These are phyloP conservation scores for Rhododendron henanense DNA, from an alignment of 148 eudicot genomes.

Conservation along the genomic window DNA sequence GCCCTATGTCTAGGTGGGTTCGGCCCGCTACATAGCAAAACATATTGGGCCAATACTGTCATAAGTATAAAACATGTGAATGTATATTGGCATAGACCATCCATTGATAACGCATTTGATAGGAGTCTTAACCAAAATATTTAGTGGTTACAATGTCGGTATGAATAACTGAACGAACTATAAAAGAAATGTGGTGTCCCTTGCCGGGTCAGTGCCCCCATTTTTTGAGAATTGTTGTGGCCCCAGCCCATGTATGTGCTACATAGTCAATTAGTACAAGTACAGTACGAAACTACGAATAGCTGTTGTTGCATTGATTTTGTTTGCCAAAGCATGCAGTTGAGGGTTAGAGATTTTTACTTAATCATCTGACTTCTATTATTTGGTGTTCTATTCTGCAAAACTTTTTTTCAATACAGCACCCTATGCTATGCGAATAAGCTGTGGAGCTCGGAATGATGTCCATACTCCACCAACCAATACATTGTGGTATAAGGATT, in stretches of 20 bases:
- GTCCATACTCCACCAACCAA: constrained; percentile 64
- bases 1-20: background rate
- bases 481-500: constrained; percentile 83
- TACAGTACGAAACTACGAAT: background rate
- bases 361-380: background rate
- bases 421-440: constrained; percentile 84
- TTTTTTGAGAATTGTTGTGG: background rate
- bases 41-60: background rate
- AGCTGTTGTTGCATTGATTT: background rate
- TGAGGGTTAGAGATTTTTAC: background rate
- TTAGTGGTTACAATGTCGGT: background rate
- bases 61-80: background rate
- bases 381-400: background rate
- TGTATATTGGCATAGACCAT: background rate
- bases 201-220: background rate
- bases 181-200: background rate
- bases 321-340: background rate
- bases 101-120: background rate
- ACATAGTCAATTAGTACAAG: background rate
- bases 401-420: constrained; percentile 26
- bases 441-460: constrained; percentile 81
- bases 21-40: background rate
- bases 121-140: background rate
- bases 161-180: background rate
- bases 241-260: background rate